Evolutionary conservation across 2,329 filamentous ascomycete genomes (phyloP).

Genomic region (Apiospora pterosperma): DNA sequence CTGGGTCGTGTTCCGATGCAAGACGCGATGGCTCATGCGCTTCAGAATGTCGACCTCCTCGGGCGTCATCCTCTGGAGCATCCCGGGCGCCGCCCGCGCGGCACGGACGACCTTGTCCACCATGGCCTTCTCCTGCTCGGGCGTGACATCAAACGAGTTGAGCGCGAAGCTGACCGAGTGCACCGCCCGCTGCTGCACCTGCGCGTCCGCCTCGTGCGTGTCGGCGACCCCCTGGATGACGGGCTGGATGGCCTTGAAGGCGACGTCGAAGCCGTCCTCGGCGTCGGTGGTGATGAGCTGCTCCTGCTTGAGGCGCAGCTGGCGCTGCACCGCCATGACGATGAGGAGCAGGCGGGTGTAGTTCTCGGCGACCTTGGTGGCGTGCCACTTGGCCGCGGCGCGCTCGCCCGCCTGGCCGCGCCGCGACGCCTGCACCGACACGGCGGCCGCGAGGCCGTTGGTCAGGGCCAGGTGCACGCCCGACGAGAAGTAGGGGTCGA

Average conservation of each 20-base stretch:
- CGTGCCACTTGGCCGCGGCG: slow-evolving; percentile 37
- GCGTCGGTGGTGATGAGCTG: slow-evolving; percentile 37
- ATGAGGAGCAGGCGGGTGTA: slow-evolving; percentile 46
- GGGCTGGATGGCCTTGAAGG: slow-evolving; percentile 33
- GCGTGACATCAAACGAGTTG: not conserved
- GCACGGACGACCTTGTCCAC: not conserved
- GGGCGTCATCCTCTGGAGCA: not conserved
- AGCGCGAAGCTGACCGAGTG: not conserved
- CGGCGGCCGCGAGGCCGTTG: slow-evolving; percentile 41
- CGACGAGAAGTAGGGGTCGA: slow-evolving; percentile 47
- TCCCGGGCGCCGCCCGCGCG: not conserved
- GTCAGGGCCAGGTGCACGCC: slow-evolving; percentile 43
- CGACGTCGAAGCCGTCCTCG: slow-evolving; percentile 38
- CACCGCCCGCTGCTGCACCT: not conserved
- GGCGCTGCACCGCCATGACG: slow-evolving; percentile 33
- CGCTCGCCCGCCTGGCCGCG: slow-evolving; percentile 32
- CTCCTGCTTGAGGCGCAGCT: slow-evolving; percentile 36
- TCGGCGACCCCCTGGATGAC: not conserved
- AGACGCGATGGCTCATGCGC: not conserved
- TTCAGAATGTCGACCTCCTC: not conserved
- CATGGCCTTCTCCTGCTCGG: not conserved
- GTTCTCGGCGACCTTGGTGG: slow-evolving; percentile 38
- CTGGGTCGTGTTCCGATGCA: too few relatives aligned
- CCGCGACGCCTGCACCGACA: slow-evolving; percentile 39
- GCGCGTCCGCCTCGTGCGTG: not conserved